phyloP scores from a whole-genome alignment of 306 rosid genomes.

The Mimosa pudica region DNA sequence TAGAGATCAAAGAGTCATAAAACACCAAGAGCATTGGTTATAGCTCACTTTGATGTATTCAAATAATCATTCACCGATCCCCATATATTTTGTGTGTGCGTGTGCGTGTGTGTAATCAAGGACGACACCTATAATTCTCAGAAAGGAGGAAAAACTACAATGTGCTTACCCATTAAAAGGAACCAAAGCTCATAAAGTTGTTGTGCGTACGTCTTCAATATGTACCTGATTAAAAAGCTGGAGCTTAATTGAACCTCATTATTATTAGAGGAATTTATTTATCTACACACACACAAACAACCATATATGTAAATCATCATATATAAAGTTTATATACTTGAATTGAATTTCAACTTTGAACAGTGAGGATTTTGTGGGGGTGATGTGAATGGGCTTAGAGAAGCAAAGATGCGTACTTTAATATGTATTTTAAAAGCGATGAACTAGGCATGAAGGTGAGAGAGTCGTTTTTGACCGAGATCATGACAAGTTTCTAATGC shows the following conservation, averaged over 20 bases:
- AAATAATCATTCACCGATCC: background rate
- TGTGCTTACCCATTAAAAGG: slow-evolving; percentile 42
- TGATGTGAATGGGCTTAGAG: slow-evolving; percentile 43
- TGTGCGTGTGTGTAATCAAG: background rate
- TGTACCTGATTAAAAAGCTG: background rate
- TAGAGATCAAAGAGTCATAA: slow-evolving; percentile 23
- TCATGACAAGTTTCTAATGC: slow-evolving; percentile 37
- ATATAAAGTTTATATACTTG: background rate
- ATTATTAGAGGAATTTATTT: slow-evolving; percentile 26
- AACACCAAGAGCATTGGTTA: background rate
- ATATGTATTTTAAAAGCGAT: slow-evolving; percentile 3
- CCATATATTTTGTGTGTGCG: no score
- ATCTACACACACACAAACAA: no score
- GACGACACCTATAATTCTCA: background rate
- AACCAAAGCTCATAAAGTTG: slow-evolving; percentile 15
- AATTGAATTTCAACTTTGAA: slow-evolving; percentile 26
- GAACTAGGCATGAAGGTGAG: slow-evolving; percentile 14
- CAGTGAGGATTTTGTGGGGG: slow-evolving; percentile 37
- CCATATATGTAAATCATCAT: no score
- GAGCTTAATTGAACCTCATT: slow-evolving; percentile 36
- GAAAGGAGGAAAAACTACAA: background rate
- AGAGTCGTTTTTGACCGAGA: slow-evolving; percentile 32
- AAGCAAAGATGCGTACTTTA: slow-evolving; percentile 2
- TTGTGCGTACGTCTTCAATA: background rate
- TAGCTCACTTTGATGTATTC: background rate